Conservation (phyloP, 148 eudicot genomes). For the Pouteria glomerata region DNA sequence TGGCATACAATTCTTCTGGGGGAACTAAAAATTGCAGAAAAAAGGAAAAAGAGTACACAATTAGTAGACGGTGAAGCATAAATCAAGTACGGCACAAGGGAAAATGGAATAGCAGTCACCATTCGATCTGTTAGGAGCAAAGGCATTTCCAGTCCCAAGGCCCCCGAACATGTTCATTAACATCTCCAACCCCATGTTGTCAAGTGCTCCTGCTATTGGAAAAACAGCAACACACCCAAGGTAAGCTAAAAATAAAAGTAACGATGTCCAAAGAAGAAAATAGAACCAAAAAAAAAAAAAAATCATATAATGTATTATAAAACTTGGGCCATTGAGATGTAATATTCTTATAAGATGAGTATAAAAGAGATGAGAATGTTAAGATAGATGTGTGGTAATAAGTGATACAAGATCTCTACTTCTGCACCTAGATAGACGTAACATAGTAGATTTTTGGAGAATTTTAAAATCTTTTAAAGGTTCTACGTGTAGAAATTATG, state of each 20-base stretch:
- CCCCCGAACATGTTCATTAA: constrained; percentile 52
- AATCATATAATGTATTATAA: no score
- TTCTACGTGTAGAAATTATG: no score
- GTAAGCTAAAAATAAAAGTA: no score
- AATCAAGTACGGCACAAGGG: not conserved
- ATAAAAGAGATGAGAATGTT: no score
- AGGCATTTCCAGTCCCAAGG: constrained; percentile 33
- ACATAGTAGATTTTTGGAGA: no score
- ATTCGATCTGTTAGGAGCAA: constrained; percentile 21
- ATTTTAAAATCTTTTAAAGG: no score
- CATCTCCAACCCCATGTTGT: constrained; percentile 33
- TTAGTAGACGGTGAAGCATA: not conserved
- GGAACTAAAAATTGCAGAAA: constrained; percentile 49
- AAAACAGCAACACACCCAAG: no score
- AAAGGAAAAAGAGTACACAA: not conserved
- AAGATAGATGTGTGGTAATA: no score
- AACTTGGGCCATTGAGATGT: no score
- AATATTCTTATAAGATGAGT: no score
- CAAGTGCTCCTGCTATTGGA: constrained; percentile 7
- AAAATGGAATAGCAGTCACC: constrained; percentile 16
- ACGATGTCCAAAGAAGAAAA: not conserved
- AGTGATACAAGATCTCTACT: no score
- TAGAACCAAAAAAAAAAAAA: not conserved
- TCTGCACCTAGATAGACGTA: no score
- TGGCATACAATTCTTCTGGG: constrained; percentile 88